These are phyloP conservation scores for Pontederia crassipes DNA, from an alignment of 176 grass and related monocot species.

Conservation along the genomic window DNA sequence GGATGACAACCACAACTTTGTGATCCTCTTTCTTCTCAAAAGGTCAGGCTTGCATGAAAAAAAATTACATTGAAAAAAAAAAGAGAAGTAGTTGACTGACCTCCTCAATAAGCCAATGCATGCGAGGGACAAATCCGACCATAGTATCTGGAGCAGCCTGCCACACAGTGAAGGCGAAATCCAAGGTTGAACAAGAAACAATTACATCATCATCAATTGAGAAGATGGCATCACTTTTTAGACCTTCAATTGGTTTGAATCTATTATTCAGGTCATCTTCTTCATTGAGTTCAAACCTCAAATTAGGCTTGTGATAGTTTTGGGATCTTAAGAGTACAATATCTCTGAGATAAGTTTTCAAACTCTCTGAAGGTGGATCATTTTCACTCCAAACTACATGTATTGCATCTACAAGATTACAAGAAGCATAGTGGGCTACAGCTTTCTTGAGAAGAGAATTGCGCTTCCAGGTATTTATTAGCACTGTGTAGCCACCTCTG, in stretches of 20 bases:
- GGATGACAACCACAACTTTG: too few relatives aligned
- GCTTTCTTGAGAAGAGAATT: conserved; percentile 23
- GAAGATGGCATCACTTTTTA: conserved; percentile 60
- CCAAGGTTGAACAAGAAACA: conserved; percentile 55
- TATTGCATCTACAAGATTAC: conserved; percentile 9
- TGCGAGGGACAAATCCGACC: conserved; percentile 73
- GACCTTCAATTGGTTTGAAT: conserved; percentile 56
- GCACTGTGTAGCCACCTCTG: conserved; percentile 11
- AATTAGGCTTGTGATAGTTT: not conserved
- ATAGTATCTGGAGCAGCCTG: conserved; percentile 46
- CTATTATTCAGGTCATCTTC: conserved; percentile 58
- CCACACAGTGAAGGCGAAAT: conserved; percentile 69
- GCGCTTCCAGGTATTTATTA: conserved; percentile 21
- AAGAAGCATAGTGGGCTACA: conserved; percentile 18
- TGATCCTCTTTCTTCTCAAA: too few relatives aligned
- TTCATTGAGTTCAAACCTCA: conserved; percentile 8
- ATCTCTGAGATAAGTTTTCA: conserved; percentile 4
- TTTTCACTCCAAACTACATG: conserved; percentile 17
- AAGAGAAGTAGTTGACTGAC: conserved; percentile 3
- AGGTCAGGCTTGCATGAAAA: too few relatives aligned
- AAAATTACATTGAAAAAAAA: too few relatives aligned
- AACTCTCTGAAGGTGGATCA: conserved; percentile 9
- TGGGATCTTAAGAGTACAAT: conserved; percentile 6
- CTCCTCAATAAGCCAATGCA: conserved; percentile 6
- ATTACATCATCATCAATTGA: conserved; percentile 92